Conservation (phyloP, 116 monocot species). For the Dioscorea cayenensis region DNA sequence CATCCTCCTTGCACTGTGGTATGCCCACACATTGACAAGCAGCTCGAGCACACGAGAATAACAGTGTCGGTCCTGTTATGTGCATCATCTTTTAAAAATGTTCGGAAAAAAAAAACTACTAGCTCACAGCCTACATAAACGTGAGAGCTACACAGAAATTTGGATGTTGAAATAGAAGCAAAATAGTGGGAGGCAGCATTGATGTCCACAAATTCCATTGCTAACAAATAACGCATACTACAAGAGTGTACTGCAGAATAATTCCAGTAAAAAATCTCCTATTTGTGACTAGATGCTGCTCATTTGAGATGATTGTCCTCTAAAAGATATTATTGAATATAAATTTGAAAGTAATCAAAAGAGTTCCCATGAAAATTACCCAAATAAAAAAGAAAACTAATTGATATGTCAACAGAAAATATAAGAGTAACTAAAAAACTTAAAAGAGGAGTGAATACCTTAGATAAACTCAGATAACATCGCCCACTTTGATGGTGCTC, state of each 20-base stretch:
- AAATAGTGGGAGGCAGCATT: too few species aligned
- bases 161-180: too few species aligned
- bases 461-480: conserved; percentile 68
- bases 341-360: too few species aligned
- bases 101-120: not conserved
- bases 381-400: too few species aligned
- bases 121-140: not conserved
- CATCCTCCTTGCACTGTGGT: conserved; percentile 76
- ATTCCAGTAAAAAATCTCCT: too few species aligned
- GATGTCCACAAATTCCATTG: too few species aligned
- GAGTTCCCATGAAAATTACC: too few species aligned
- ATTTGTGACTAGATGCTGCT: too few species aligned
- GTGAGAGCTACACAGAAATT: not conserved
- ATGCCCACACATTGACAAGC: conserved; percentile 85
- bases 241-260: too few species aligned
- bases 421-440: not conserved
- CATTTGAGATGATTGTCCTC: too few species aligned
- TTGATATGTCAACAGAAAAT: not conserved
- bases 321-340: too few species aligned
- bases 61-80: conserved; percentile 67
- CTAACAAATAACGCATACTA: too few species aligned
- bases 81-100: not conserved
- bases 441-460: conserved; percentile 36
- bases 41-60: conserved; percentile 79
- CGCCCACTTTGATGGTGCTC: conserved; percentile 66